phyloP scores from a whole-genome alignment of 768 basidiomycete genomes.

The Coprinopsis strossmayeri region DNA sequence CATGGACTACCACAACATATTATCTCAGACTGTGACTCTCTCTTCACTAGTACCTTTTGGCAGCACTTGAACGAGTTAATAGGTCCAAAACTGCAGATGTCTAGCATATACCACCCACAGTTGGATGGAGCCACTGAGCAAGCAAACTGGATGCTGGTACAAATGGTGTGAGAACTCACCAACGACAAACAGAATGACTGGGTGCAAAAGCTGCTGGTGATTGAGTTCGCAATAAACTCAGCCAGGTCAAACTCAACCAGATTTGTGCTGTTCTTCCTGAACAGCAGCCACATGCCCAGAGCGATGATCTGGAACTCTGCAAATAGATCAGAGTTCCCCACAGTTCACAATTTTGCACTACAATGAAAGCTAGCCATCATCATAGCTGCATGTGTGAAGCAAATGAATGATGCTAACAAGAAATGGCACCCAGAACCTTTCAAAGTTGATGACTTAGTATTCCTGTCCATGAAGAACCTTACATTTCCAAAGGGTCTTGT shows the following conservation, averaged over 20 bases:
- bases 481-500: slow-evolving; percentile 5
- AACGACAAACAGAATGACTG: slow-evolving; percentile 5
- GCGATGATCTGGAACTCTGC: slow-evolving; percentile 6
- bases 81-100: slow-evolving; percentile 3
- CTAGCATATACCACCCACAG: slow-evolving; percentile 2
- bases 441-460: slow-evolving; percentile 21
- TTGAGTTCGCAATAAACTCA: slow-evolving; percentile 12
- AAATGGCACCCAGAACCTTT: slow-evolving; percentile 14
- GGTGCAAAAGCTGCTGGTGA: slow-evolving; percentile 8
- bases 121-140: slow-evolving; percentile 5
- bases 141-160: slow-evolving; percentile 9
- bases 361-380: slow-evolving; percentile 29
- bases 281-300: slow-evolving; percentile 4
- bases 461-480: slow-evolving; percentile 9
- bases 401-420: slow-evolving; percentile 25
- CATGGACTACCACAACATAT: slow-evolving; percentile 7
- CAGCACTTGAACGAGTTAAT: background rate
- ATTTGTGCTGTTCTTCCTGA: slow-evolving; percentile 2
- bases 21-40: background rate
- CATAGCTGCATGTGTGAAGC: slow-evolving; percentile 23
- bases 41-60: slow-evolving; percentile 10
- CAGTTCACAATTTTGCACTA: slow-evolving; percentile 14
- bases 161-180: slow-evolving; percentile 9
- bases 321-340: slow-evolving; percentile 9
- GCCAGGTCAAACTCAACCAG: slow-evolving; percentile 2